Evolutionary conservation across 2,329 filamentous ascomycete species (phyloP).

Genomic region (Verticillium zaregamsianum): DNA sequence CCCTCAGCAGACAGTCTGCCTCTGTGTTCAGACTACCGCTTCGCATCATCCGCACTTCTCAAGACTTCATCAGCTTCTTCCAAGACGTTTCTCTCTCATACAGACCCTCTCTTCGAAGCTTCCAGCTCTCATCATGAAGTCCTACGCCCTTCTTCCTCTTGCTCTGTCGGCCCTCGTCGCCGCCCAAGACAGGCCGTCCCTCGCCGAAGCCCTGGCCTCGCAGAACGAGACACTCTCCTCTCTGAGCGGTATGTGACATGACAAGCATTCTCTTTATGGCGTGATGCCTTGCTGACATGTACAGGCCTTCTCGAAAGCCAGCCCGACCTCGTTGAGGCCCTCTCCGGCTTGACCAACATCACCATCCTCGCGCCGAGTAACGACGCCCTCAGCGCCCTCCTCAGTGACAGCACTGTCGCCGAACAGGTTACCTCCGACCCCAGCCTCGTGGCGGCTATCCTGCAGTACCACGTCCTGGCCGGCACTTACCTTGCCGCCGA

Average conservation of each 20-base stretch:
- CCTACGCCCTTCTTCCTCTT: conserved; percentile 9
- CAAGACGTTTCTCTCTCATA: not conserved
- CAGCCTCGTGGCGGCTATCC: conserved; percentile 29
- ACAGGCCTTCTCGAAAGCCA: conserved; percentile 17
- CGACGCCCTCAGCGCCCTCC: conserved; percentile 33
- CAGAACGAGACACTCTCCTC: conserved; percentile 23
- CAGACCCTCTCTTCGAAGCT: conserved; percentile 11
- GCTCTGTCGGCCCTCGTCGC: conserved; percentile 15
- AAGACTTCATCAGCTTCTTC: not conserved
- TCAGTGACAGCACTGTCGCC: conserved; percentile 17
- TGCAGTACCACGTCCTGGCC: conserved; percentile 54
- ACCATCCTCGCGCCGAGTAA: conserved; percentile 56
- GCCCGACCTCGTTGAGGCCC: conserved; percentile 6
- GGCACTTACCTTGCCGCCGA: conserved; percentile 36
- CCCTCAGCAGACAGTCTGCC: conserved; percentile 30
- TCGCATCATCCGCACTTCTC: not conserved
- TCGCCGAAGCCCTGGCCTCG: conserved; percentile 18
- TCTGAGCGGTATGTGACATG: conserved; percentile 12
- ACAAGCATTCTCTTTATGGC: too few relatives aligned
- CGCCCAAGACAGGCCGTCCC: conserved; percentile 13
- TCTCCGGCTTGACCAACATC: conserved; percentile 32
- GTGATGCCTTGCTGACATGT: not conserved
- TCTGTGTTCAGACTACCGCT: not conserved
- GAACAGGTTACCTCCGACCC: conserved; percentile 12
- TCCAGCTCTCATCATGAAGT: conserved; percentile 6